Conservation (phyloP, 129 eudicot genomes). For the Flaveria robusta region DNA sequence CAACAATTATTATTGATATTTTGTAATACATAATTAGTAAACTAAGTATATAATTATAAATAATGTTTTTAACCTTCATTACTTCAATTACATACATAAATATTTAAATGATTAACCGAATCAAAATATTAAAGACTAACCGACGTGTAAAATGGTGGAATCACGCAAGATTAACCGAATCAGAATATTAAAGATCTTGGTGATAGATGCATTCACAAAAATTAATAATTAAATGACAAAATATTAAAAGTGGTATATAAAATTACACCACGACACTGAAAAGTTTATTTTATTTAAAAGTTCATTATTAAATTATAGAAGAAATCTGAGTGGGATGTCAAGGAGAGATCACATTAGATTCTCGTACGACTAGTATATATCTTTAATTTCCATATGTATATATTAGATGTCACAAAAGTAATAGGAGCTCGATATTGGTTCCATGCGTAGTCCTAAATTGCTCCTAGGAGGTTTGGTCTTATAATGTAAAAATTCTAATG, state of each 20-base stretch:
- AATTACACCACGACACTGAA: conserved; percentile 24
- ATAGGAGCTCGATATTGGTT: no score
- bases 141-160: neutral
- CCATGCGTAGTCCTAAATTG: no score
- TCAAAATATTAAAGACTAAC: no score
- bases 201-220: conserved; percentile 17
- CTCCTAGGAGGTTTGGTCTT: no score
- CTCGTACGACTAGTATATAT: neutral
- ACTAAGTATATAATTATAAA: no score
- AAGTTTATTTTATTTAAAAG: conserved; percentile 2
- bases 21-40: no score
- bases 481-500: no score
- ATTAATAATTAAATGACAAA: neutral
- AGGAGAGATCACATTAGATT: neutral
- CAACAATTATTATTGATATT: no score
- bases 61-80: no score
- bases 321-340: conserved; percentile 29
- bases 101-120: no score
- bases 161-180: neutral
- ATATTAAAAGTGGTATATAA: conserved; percentile 14
- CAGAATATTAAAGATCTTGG: conserved; percentile 18
- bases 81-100: no score
- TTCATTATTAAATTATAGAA: neutral
- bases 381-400: neutral
- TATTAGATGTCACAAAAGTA: no score